Base-by-base conservation (phyloP, 2,329 filamentous ascomycete species). In the Penicillium capsulatum region DNA sequence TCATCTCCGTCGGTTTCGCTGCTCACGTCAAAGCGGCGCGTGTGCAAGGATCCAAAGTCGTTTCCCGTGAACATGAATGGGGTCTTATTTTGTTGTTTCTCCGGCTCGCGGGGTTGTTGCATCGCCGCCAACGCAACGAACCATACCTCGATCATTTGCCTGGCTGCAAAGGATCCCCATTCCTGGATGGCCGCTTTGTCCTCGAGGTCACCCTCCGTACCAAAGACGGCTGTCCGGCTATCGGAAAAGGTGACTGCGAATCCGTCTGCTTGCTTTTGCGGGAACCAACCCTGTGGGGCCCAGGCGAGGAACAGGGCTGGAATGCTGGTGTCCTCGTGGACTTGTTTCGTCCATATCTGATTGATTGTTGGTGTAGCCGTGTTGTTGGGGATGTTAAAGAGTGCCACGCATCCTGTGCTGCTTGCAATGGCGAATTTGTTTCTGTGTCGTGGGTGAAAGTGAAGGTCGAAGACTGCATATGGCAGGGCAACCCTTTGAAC, bases 381-480 rank as follows among this genome's bases (percentile, higher is more conserved):
- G 10, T 29, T 16, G 19, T 43, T 7, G 28, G 51, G 48, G 26
- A 64, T 45, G 10, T 61, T 53, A 31, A 72, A 72, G 7, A 71
- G 44, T 4, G 61, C 50, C 2, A 65, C 54, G 13, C 53, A 31
- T 83, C 66, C 48, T 61, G 84, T 86, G 46, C 88, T 95, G 1
- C 85, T 86, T 7, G 87, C 86, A 3, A 83, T 80, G 7, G 81
- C 88, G 37, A 94, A 74, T 3, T 84, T 66, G 19, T 74, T 72
- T 34, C 64, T 67, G 37, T 71, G 61, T 36, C 66, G 58, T 1
- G 77, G 79, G 44, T 83, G 79, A 62, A 96, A 97, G 53, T 90
- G 86, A 19, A 96, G 70, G 60, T 96, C 90, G 37, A 96, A 75
- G 17, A 96, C 76, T 4, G 87, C 90, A 36, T 81, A 87, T 3